Percentiles rank a stretch among this genome's conserved stretches.
Conservation (phyloP, 352 stramenopile genomes). For the Globisporangium orthogonon region DNA sequence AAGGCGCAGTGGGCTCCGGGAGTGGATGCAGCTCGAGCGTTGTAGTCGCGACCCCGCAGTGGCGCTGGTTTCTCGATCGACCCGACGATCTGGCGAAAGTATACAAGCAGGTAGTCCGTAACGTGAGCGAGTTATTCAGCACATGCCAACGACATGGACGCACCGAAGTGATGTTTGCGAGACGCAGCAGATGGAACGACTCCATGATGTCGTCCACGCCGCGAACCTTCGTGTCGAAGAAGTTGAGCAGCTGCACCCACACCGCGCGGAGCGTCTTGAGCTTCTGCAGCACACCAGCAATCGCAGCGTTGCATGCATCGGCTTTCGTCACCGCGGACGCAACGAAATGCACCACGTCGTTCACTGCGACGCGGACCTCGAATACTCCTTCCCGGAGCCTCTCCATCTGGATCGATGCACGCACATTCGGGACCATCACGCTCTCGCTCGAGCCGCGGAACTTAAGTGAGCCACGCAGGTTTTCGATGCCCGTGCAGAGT, state of each 20-base stretch:
- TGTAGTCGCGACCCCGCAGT: constrained; percentile 2
- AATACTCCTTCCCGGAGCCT: constrained; percentile 46
- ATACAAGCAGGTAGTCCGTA: neutral
- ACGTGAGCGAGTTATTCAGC: neutral
- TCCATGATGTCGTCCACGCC: constrained; percentile 34
- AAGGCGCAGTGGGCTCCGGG: constrained; percentile 26
- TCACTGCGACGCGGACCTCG: constrained; percentile 57
- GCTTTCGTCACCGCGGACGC: constrained; percentile 31
- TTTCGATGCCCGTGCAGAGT: constrained; percentile 50
- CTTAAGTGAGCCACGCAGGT: constrained; percentile 50
- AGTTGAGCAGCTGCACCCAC: constrained; percentile 69
- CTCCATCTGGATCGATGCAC: constrained; percentile 60
- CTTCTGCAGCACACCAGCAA: constrained; percentile 48
- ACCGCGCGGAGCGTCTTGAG: constrained; percentile 41
- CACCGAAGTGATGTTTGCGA: constrained; percentile 65
- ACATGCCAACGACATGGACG: constrained; percentile 9
- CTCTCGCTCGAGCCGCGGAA: constrained; percentile 42
- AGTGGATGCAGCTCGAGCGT: constrained; percentile 4
- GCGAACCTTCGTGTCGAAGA: constrained; percentile 62
- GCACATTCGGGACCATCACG: constrained; percentile 57
- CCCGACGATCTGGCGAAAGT: constrained; percentile 28
- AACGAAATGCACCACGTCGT: constrained; percentile 53
- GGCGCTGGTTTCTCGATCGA: constrained; percentile 22
- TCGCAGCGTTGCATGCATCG: constrained; percentile 57
- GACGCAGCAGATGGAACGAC: constrained; percentile 51